phyloP scores from a whole-genome alignment of 139 green algal genomes.

The Picochlorum sp. region DNA sequence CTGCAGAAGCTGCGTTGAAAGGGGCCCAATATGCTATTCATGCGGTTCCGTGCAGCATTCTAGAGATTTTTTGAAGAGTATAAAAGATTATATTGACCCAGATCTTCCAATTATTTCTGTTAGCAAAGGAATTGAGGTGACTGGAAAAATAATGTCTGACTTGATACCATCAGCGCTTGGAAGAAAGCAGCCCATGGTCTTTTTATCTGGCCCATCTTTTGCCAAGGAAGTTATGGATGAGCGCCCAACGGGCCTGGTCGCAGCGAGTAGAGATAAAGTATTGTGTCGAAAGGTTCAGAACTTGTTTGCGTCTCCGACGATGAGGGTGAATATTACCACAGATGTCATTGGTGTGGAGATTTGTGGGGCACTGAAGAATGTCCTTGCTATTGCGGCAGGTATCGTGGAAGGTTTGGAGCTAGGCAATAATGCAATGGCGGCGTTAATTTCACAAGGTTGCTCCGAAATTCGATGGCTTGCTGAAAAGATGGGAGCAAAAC shows the following conservation, averaged over 20 bases:
- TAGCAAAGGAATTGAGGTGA: constrained; percentile 84
- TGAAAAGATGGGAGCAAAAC: constrained; percentile 85
- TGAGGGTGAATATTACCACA: constrained; percentile 89
- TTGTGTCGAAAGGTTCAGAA: constrained; percentile 52
- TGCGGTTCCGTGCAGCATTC: constrained; percentile 91
- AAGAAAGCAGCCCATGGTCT: constrained; percentile 72
- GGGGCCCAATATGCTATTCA: constrained; percentile 81
- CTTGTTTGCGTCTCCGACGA: constrained; percentile 77
- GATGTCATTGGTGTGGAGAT: constrained; percentile 97
- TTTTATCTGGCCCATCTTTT: constrained; percentile 92
- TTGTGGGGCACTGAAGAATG: constrained; percentile 96
- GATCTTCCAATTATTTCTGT: constrained; percentile 87
- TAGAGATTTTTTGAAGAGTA: constrained; percentile 60
- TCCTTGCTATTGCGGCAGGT: constrained; percentile 95
- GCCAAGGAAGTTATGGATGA: constrained; percentile 81
- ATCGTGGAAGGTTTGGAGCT: constrained; percentile 95
- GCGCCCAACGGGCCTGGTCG: constrained; percentile 75
- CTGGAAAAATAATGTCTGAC: constrained; percentile 83
- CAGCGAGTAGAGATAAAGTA: constrained; percentile 61
- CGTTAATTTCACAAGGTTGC: constrained; percentile 74
- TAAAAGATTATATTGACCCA: constrained; percentile 67
- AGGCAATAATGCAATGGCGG: constrained; percentile 93
- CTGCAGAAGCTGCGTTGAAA: constrained; percentile 56
- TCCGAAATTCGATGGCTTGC: constrained; percentile 89
- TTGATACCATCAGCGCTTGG: constrained; percentile 79